Conservation (phyloP, 2,329 filamentous ascomycete genomes). For the Colletotrichum sp. region DNA sequence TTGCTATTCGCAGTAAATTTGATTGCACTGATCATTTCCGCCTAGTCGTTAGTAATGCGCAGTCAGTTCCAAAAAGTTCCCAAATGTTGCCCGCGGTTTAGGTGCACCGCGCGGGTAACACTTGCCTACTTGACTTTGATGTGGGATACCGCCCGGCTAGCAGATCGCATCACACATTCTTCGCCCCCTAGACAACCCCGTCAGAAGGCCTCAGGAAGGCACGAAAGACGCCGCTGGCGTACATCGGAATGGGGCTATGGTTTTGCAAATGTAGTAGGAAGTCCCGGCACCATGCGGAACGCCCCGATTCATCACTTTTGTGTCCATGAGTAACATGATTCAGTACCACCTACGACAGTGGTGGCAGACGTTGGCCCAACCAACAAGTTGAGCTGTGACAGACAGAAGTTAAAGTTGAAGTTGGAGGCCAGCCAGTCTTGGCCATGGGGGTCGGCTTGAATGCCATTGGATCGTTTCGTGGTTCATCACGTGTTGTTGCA, state of each 20-base stretch:
- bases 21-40: background rate
- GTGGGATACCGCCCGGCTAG: background rate
- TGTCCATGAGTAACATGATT: background rate
- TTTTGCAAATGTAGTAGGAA: background rate
- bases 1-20: background rate
- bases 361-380: background rate
- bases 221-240: background rate
- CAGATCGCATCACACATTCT: background rate
- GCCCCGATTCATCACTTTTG: background rate
- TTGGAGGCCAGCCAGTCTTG: background rate
- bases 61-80: background rate
- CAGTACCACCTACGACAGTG: background rate
- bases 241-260: background rate
- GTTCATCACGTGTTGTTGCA: background rate
- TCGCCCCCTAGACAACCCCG: background rate
- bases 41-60: background rate
- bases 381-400: background rate
- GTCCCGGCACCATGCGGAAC: background rate
- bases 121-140: background rate
- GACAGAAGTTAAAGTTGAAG: background rate
- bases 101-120: background rate
- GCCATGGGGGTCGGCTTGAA: background rate
- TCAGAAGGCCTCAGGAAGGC: background rate
- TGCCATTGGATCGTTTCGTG: background rate
- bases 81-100: background rate